Evolutionary conservation across 768 basidiomycete genomes (phyloP).

Genomic region (Serendipita vermifera): DNA sequence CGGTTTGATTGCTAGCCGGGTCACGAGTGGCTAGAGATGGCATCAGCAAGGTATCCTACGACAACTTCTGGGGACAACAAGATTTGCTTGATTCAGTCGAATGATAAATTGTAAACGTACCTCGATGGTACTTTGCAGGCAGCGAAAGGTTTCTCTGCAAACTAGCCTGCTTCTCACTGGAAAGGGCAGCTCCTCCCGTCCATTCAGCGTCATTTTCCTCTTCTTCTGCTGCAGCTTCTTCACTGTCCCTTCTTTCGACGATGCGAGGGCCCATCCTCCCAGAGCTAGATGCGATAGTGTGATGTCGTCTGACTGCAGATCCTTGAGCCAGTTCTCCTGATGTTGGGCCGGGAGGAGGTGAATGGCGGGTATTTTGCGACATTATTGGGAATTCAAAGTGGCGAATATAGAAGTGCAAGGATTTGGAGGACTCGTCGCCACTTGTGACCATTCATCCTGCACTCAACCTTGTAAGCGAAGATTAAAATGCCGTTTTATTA

Average conservation of each 20-base stretch:
- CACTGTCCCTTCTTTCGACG: slow-evolving; percentile 55
- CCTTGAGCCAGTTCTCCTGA: neutral
- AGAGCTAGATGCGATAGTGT: slow-evolving; percentile 68
- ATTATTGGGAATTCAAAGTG: too few species aligned
- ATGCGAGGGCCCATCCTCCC: slow-evolving; percentile 38
- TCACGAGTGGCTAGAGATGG: slow-evolving; percentile 36
- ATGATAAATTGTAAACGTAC: slow-evolving; percentile 25
- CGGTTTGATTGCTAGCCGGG: slow-evolving; percentile 38
- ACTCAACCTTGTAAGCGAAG: too few species aligned
- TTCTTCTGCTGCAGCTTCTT: slow-evolving; percentile 44
- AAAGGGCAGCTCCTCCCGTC: slow-evolving; percentile 62
- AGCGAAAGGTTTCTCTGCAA: slow-evolving; percentile 72
- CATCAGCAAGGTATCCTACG: too few species aligned
- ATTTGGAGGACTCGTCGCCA: neutral
- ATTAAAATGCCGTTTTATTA: too few species aligned
- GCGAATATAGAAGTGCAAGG: neutral
- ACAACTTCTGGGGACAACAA: neutral
- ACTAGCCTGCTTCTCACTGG: slow-evolving; percentile 60
- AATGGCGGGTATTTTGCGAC: neutral
- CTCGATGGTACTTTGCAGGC: slow-evolving; percentile 67
- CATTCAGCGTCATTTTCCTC: slow-evolving; percentile 61
- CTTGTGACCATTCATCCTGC: neutral
- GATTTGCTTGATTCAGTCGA: neutral
- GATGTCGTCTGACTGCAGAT: slow-evolving; percentile 53
- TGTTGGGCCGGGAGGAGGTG: neutral